These are phyloP conservation scores for Pichia gijzeniarum DNA, from an alignment of 805 yeast genomes.

Conservation along the genomic window DNA sequence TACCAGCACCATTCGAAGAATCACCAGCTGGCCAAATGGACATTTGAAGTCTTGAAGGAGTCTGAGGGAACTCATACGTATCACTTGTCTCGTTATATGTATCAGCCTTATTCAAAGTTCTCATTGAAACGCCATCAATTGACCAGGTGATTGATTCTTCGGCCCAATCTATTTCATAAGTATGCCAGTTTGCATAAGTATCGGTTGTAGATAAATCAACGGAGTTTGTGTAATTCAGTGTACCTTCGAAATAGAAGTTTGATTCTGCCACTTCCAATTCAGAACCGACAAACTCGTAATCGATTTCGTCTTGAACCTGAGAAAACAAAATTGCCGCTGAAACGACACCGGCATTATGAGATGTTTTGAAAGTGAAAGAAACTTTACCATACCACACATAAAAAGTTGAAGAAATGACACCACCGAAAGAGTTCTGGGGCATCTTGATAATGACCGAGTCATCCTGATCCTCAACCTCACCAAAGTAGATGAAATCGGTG, in stretches of 20 bases:
- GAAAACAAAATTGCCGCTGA: slow-evolving; percentile 78
- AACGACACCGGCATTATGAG: slow-evolving; percentile 74
- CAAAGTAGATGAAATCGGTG: slow-evolving; percentile 65
- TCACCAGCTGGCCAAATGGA: slow-evolving; percentile 79
- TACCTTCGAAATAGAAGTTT: slow-evolving; percentile 76
- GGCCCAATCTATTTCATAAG: slow-evolving; percentile 74
- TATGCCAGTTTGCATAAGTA: slow-evolving; percentile 66
- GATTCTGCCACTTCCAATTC: slow-evolving; percentile 62
- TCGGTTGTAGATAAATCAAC: slow-evolving; percentile 36
- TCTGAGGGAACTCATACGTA: slow-evolving; percentile 56
- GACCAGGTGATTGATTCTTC: slow-evolving; percentile 67
- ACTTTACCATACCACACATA: slow-evolving; percentile 88
- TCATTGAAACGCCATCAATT: slow-evolving; percentile 59
- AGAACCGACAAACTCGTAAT: slow-evolving; percentile 79
- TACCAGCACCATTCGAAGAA: slow-evolving; percentile 48
- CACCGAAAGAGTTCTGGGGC: slow-evolving; percentile 71
- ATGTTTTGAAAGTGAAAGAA: slow-evolving; percentile 60
- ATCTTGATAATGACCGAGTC: slow-evolving; percentile 62
- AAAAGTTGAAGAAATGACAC: slow-evolving; percentile 72
- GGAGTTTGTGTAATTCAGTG: slow-evolving; percentile 59
- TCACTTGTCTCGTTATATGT: slow-evolving; percentile 61
- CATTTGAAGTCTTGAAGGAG: slow-evolving; percentile 66
- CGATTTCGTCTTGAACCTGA: slow-evolving; percentile 86
- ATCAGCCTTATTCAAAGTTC: slow-evolving; percentile 55
- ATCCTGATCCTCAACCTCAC: slow-evolving; percentile 48